Percentiles rank a stretch among this genome's conserved stretches.
These are phyloP conservation scores for Plantago elongata DNA, from an alignment of 257 asterid genomes.

Conservation along the genomic window DNA sequence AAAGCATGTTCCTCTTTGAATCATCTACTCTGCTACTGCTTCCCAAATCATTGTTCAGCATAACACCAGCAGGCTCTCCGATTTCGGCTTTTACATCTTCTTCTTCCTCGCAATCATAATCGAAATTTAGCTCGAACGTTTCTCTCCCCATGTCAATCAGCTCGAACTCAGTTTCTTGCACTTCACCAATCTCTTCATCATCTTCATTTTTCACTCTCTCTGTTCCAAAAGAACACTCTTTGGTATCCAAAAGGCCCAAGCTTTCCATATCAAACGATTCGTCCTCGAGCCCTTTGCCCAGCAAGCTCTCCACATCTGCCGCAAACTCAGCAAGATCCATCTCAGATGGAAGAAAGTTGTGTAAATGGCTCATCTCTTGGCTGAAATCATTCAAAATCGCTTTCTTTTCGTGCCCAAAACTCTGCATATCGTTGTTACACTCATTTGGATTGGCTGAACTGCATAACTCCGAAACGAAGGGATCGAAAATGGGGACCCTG, in stretches of 20 bases:
- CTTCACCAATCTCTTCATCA: conserved; percentile 25
- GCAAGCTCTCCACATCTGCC: conserved; percentile 66
- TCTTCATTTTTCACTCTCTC: conserved; percentile 46
- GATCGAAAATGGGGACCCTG: conserved; percentile 70
- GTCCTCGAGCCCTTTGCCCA: conserved; percentile 71
- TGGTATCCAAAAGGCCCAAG: conserved; percentile 42
- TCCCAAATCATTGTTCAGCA: conserved; percentile 15
- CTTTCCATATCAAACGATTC: conserved; percentile 64
- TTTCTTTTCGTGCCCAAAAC: too few relatives aligned
- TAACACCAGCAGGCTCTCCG: background rate
- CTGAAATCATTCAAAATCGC: conserved; percentile 11
- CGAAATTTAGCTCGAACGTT: conserved; percentile 53
- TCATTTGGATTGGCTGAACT: conserved; percentile 27
- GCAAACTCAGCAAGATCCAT: conserved; percentile 80
- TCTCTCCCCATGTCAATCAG: conserved; percentile 37
- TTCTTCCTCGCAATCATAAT: conserved; percentile 40
- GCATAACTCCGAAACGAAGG: conserved; percentile 42
- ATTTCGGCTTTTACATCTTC: conserved; percentile 16
- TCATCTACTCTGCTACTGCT: conserved; percentile 20
- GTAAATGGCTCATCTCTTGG: conserved; percentile 19
- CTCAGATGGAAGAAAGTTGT: conserved; percentile 62
- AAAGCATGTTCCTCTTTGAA: conserved; percentile 32
- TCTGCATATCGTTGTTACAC: background rate
- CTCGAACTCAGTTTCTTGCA: conserved; percentile 16
- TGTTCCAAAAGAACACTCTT: conserved; percentile 23